Evolutionary conservation across 805 yeast species (phyloP).

Genomic region (Nakazawaea populi): DNA sequence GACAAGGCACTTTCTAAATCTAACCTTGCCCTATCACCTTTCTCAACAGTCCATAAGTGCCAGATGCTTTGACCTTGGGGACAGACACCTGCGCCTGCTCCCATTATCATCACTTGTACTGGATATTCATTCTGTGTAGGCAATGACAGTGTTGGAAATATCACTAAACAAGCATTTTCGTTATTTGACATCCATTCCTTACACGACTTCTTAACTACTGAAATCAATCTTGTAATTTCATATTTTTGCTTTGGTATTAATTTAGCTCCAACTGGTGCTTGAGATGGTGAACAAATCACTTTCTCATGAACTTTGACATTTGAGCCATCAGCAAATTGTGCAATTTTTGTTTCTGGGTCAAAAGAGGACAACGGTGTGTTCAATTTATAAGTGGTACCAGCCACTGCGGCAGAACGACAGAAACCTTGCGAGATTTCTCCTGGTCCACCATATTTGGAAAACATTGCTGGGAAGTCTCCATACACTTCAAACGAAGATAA

Average conservation of each 20-base stretch:
- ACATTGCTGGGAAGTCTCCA: constrained; percentile 90
- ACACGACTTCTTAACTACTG: constrained; percentile 82
- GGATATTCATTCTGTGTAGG: constrained; percentile 60
- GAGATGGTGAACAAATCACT: constrained; percentile 72
- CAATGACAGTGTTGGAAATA: constrained; percentile 84
- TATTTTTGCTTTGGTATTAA: constrained; percentile 39
- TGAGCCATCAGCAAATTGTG: constrained; percentile 71
- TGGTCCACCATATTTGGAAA: constrained; percentile 91
- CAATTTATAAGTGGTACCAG: constrained; percentile 89
- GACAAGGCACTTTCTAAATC: constrained; percentile 78
- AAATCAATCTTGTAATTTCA: constrained; percentile 69
- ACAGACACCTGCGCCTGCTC: constrained; percentile 82
- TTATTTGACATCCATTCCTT: constrained; percentile 86
- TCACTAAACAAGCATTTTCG: constrained; percentile 82
- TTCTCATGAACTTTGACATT: constrained; percentile 72
- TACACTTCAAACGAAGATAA: constrained; percentile 82
- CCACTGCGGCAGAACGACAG: constrained; percentile 97
- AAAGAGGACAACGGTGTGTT: constrained; percentile 59
- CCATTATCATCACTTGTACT: constrained; percentile 84
- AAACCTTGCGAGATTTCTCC: constrained; percentile 96
- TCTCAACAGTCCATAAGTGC: constrained; percentile 80
- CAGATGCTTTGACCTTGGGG: constrained; percentile 85
- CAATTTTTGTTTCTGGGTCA: constrained; percentile 63
- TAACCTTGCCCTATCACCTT: constrained; percentile 58
- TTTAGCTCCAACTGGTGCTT: constrained; percentile 36